These are phyloP conservation scores for Penicillium pulvis DNA, from an alignment of 495 filamentous ascomycete species.

Conservation along the genomic window DNA sequence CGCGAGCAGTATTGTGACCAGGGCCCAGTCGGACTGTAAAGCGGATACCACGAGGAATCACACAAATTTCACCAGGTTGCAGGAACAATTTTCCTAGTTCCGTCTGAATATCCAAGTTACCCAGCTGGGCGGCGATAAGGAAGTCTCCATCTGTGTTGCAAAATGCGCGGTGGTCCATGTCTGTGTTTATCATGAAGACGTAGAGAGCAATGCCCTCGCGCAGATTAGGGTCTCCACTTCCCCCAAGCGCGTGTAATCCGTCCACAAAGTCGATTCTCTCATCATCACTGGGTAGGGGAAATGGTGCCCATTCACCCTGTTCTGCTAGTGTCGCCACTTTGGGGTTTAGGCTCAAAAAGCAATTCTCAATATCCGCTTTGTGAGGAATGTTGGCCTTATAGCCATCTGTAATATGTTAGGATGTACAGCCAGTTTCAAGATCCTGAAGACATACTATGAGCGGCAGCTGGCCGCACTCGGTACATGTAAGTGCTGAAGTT, in stretches of 20 bases:
- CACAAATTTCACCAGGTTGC: constrained; percentile 45
- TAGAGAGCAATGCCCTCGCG: constrained; percentile 17
- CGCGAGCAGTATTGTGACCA: constrained; percentile 26
- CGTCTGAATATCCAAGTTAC: constrained; percentile 44
- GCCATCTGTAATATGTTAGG: not conserved
- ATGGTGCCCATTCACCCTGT: constrained; percentile 46
- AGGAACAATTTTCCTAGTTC: constrained; percentile 46
- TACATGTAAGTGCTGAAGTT: constrained; percentile 49
- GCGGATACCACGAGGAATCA: constrained; percentile 41
- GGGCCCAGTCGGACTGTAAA: constrained; percentile 33
- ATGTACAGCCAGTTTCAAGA: not conserved
- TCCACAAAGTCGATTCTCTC: constrained; percentile 44
- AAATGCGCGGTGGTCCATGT: constrained; percentile 34
- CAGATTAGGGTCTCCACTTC: constrained; percentile 31
- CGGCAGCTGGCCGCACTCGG: constrained; percentile 41
- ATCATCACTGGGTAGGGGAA: constrained; percentile 35
- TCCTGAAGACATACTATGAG: constrained; percentile 41
- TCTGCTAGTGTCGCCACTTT: constrained; percentile 38
- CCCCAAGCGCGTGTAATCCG: constrained; percentile 42
- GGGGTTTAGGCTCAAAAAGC: constrained; percentile 42
- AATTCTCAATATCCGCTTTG: constrained; percentile 21
- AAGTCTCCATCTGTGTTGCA: constrained; percentile 47
- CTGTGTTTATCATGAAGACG: constrained; percentile 17
- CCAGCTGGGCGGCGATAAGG: constrained; percentile 42
- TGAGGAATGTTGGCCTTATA: not conserved